Evolutionary conservation across 2,329 filamentous ascomycete species (phyloP), one percentile per base, ranked within the genome.

Genomic region (Paecilomyces sp.): DNA sequence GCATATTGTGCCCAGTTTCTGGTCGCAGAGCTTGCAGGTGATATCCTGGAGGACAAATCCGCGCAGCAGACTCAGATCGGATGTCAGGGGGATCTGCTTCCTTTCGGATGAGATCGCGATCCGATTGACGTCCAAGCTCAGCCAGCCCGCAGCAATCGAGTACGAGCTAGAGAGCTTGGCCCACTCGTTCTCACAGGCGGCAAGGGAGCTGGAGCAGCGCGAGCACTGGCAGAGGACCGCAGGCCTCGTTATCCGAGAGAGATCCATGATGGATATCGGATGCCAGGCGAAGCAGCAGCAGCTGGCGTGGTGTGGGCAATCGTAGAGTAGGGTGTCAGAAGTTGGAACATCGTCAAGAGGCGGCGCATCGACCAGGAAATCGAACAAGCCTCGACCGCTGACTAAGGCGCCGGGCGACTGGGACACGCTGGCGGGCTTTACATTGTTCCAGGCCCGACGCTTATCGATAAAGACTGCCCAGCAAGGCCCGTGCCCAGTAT

Each of bases 161-260:
- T 75, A 75, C 9, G 71, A 70, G 57, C 67, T 71, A 28, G 73
- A 75, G n/a, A 76, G 62, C 57, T 69, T 73, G 9, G 70, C 73
- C 74, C 74, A 76, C 60, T 75, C 74, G 57, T 76, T 76, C 65
- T 76, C 74, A 22, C 75, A 65, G n/a, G 70, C 74, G 3, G 73
- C 74, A 55, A 76, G 65, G 28, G 74, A 75, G 63, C 73, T 75
- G n/a, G 72, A 74, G 60, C 74, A 76, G 55, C 72, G 68, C 25
- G 66, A 66, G 58, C 74, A 76, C 62, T 75, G 72, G 57, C 71
- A 69, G 18, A 75, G 62, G n/a, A 76, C 70, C n/a, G 73, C 71
- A 8, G 74, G 73, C 28, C 73, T 68, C 33, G 70, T 70, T 4
- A 75, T 67, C 60, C 63, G 66, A 31, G 70, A 67, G n/a, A 75